Conservation (phyloP, 306 rosid species). For the Pachyrhizus erosus region DNA sequence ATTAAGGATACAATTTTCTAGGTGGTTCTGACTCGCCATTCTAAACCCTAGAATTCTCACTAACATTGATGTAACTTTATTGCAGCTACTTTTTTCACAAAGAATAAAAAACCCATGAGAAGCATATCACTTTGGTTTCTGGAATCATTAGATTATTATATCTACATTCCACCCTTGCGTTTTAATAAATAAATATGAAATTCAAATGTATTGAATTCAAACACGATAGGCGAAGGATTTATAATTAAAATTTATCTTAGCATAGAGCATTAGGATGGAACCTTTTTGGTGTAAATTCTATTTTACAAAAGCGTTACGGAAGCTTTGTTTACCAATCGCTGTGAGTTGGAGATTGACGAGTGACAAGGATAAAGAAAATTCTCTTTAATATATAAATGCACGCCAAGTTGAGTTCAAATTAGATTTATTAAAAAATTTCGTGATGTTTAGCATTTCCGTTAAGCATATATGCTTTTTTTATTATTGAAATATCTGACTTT, state of each 20-base stretch:
- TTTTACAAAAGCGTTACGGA: not conserved
- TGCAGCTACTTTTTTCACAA: not conserved
- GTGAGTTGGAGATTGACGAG: not conserved
- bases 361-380: constrained; percentile 22
- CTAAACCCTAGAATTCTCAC: not conserved
- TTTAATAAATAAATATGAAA: not conserved
- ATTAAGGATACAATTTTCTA: not conserved
- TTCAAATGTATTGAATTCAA: constrained; percentile 29
- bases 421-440: not conserved
- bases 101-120: not conserved
- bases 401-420: not conserved
- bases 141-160: not conserved
- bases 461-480: constrained; percentile 26
- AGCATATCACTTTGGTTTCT: not conserved
- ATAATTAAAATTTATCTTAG: not conserved
- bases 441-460: constrained; percentile 22
- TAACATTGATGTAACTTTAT: not conserved
- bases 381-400: not conserved
- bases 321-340: not conserved
- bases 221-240: not conserved
- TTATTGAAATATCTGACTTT: not conserved
- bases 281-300: not conserved
- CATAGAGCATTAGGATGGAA: not conserved
- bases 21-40: not conserved
- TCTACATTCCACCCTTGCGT: not conserved